Percentiles rank a stretch among this genome's conserved stretches.
Evolutionary conservation across 1,139 yeast species (phyloP).

Genomic region (Debaryomyces sp.): DNA sequence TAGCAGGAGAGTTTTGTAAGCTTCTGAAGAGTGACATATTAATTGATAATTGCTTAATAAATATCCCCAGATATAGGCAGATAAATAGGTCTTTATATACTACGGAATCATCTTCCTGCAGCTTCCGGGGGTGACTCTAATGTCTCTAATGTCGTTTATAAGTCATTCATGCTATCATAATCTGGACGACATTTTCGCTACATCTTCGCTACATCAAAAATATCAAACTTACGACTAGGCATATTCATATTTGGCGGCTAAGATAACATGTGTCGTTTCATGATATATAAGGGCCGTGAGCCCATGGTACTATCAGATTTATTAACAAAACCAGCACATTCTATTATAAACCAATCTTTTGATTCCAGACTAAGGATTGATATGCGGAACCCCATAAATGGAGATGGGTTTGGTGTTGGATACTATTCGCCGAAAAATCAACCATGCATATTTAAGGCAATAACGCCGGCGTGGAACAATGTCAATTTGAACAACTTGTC

Average conservation of each 20-base stretch:
- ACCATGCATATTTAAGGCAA: conserved; percentile 75
- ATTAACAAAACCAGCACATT: conserved; percentile 93
- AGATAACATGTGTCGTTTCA: conserved; percentile 46
- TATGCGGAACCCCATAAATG: conserved; percentile 88
- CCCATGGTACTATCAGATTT: conserved; percentile 84
- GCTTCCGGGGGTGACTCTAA: conserved; percentile 2
- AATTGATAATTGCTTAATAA: not conserved
- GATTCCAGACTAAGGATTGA: conserved; percentile 88
- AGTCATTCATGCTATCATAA: not conserved
- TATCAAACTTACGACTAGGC: not conserved
- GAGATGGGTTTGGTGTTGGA: conserved; percentile 98
- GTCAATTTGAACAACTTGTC: conserved; percentile 84
- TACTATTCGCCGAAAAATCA: conserved; percentile 69
- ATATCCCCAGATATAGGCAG: not conserved
- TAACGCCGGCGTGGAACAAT: conserved; percentile 98
- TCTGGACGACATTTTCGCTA: not conserved
- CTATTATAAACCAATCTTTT: conserved; percentile 93
- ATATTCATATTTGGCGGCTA: no score
- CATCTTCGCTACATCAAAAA: not conserved
- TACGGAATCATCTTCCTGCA: not conserved
- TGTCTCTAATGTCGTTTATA: not conserved
- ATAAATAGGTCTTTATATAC: not conserved
- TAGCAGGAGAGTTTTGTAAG: conserved; percentile 47
- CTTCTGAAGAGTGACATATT: conserved; percentile 43
- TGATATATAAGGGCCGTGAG: conserved; percentile 60